Percentiles rank a stretch among this genome's conserved stretches.
These are phyloP conservation scores for Boletus semigastroideus DNA, from an alignment of 1,284 basidiomycete species.

Conservation along the genomic window DNA sequence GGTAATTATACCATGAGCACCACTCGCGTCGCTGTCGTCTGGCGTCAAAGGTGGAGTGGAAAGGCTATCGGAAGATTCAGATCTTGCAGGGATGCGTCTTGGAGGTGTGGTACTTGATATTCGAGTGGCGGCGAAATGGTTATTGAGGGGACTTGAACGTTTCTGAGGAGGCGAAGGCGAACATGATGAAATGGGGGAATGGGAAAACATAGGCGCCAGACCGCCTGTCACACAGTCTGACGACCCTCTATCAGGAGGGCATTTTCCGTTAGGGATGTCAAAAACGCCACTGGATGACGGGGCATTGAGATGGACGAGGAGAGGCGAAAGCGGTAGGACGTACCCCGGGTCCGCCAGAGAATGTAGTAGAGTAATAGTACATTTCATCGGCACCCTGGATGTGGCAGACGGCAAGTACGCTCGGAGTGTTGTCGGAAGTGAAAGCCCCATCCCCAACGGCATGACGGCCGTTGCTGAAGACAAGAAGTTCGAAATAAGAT, in stretches of 20 bases:
- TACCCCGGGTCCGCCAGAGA: conserved; percentile 86
- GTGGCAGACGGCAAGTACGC: conserved; percentile 80
- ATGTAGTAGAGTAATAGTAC: conserved; percentile 86
- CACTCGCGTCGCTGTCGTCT: conserved; percentile 33
- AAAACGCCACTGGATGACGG: conserved; percentile 77
- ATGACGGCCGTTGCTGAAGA: conserved; percentile 82
- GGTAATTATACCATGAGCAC: conserved; percentile 34
- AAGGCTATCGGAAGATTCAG: conserved; percentile 31
- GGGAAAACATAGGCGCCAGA: conserved; percentile 61
- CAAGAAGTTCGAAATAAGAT: conserved; percentile 1
- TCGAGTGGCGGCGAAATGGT: conserved; percentile 31
- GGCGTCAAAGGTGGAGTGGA: conserved; percentile 41
- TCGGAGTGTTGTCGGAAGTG: conserved; percentile 73
- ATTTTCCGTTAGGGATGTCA: conserved; percentile 84
- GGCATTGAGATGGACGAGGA: conserved; percentile 7
- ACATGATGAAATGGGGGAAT: conserved; percentile 42
- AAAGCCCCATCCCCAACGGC: conserved; percentile 92
- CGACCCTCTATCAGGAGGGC: conserved; percentile 91
- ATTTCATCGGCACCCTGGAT: conserved; percentile 74
- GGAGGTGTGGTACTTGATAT: conserved; percentile 36
- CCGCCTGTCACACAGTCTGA: conserved; percentile 88
- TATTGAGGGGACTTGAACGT: conserved; percentile 31
- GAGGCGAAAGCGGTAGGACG: conserved; percentile 29
- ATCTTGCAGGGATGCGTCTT: conserved; percentile 44
- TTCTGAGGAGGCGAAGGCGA: conserved; percentile 41